A percentile compares a stretch with the other conserved stretches of the same genome.
Evolutionary conservation across 129 eudicot species (phyloP).

Genomic region (Sambucus nigra): DNA sequence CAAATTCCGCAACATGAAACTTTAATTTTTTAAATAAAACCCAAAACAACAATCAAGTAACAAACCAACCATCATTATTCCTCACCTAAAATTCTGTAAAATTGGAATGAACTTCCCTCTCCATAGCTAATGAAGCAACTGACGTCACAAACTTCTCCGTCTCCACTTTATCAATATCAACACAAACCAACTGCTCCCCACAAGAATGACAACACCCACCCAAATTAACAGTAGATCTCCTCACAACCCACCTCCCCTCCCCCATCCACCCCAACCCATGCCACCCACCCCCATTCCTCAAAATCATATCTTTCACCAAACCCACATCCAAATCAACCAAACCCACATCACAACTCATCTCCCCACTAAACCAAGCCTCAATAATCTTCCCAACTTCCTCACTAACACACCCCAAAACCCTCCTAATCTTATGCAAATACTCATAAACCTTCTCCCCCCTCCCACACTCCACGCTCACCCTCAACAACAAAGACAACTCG

Average conservation of each 20-base stretch:
- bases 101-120: slow-evolving; percentile 57
- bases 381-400: slow-evolving; percentile 39
- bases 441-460: slow-evolving; percentile 61
- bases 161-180: too few relatives aligned
- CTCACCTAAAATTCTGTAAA: slow-evolving; percentile 75
- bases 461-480: slow-evolving; percentile 57
- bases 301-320: slow-evolving; percentile 41
- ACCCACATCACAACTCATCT: slow-evolving; percentile 32
- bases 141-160: slow-evolving; percentile 65
- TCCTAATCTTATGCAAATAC: slow-evolving; percentile 81
- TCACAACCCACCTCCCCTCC: slow-evolving; percentile 54
- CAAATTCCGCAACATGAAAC: background rate
- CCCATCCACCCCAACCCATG: slow-evolving; percentile 97
- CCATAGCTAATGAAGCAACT: slow-evolving; percentile 61
- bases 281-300: slow-evolving; percentile 92
- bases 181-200: slow-evolving; percentile 48
- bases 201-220: slow-evolving; percentile 54
- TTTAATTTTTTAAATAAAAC: background rate
- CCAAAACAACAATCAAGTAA: background rate
- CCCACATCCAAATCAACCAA: slow-evolving; percentile 29
- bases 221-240: slow-evolving; percentile 27
- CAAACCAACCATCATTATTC: background rate
- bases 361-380: slow-evolving; percentile 59
- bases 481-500: slow-evolving; percentile 55
- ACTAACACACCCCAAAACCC: slow-evolving; percentile 33